Evolutionary conservation across 176 grass and related monocot genomes (phyloP).

Genomic region (Luzula sylvatica): DNA sequence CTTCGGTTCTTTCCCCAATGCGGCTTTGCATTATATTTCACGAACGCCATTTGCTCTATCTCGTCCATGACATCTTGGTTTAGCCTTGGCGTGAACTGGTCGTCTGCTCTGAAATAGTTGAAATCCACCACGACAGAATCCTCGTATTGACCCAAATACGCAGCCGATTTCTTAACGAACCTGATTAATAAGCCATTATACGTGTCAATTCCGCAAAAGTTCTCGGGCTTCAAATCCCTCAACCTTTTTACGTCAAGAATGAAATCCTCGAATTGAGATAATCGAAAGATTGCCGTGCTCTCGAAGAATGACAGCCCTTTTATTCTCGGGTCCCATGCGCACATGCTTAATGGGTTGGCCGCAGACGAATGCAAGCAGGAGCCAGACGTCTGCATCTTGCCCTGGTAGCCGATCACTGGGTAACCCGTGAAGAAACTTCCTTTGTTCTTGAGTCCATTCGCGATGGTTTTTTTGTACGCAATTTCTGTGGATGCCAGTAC

Average conservation of each 20-base stretch:
- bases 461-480: constrained; percentile 41
- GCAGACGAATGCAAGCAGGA: constrained; percentile 39
- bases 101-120: constrained; percentile 69
- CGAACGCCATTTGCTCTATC: constrained; percentile 89
- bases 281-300: constrained; percentile 58
- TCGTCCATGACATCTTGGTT: constrained; percentile 76
- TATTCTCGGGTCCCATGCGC: constrained; percentile 74
- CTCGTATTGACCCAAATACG: constrained; percentile 55
- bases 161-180: constrained; percentile 43
- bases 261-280: constrained; percentile 47
- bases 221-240: constrained; percentile 27
- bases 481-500: constrained; percentile 23
- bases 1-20: constrained; percentile 82
- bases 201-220: constrained; percentile 55
- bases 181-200: constrained; percentile 69
- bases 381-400: constrained; percentile 67
- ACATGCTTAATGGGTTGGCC: constrained; percentile 20
- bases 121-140: constrained; percentile 80
- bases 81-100: constrained; percentile 34
- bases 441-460: constrained; percentile 43
- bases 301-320: constrained; percentile 84
- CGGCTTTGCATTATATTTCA: constrained; percentile 54
- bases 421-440: constrained; percentile 43
- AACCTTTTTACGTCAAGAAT: constrained; percentile 56
- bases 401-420: constrained; percentile 60